phyloP scores from a whole-genome alignment of 2,329 filamentous ascomycete species.

The Didymella lethalis region DNA sequence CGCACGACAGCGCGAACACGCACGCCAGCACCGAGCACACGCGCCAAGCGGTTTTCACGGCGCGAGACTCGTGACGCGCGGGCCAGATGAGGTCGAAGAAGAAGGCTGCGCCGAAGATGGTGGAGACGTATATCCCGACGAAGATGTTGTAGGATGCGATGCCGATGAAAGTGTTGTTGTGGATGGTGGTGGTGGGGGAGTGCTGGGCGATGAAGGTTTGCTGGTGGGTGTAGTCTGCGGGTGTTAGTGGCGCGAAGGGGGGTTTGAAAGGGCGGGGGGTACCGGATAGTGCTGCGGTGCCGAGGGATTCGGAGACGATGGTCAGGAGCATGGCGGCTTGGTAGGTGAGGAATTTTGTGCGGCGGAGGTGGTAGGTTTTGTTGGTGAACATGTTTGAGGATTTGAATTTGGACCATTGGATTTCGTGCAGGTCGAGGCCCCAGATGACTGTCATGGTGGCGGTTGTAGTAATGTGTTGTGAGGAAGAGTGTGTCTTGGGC shows the following conservation, averaged over 20 bases:
- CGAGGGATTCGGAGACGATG: conserved; percentile 64
- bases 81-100: conserved; percentile 71
- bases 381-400: conserved; percentile 65
- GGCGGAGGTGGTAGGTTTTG: conserved; percentile 62
- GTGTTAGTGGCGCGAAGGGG: conserved; percentile 2
- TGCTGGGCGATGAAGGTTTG: conserved; percentile 57
- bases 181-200: conserved; percentile 53
- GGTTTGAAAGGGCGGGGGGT: conserved; percentile 16
- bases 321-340: conserved; percentile 66
- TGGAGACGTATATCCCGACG: conserved; percentile 64
- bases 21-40: conserved; percentile 60
- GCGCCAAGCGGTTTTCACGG: conserved; percentile 64
- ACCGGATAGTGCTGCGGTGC: conserved; percentile 64
- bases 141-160: conserved; percentile 67
- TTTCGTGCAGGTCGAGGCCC: conserved; percentile 65
- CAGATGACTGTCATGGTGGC: conserved; percentile 58
- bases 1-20: conserved; percentile 57
- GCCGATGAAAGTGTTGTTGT: conserved; percentile 65
- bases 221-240: conserved; percentile 62
- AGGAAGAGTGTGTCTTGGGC: neutral
- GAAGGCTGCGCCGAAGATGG: conserved; percentile 66
- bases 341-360: conserved; percentile 67
- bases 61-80: conserved; percentile 58
- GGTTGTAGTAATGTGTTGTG: neutral
- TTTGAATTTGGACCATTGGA: conserved; percentile 67